Base-by-base conservation (phyloP, 139 green algal species). In the Chlamydomonas sphaeroides region DNA sequence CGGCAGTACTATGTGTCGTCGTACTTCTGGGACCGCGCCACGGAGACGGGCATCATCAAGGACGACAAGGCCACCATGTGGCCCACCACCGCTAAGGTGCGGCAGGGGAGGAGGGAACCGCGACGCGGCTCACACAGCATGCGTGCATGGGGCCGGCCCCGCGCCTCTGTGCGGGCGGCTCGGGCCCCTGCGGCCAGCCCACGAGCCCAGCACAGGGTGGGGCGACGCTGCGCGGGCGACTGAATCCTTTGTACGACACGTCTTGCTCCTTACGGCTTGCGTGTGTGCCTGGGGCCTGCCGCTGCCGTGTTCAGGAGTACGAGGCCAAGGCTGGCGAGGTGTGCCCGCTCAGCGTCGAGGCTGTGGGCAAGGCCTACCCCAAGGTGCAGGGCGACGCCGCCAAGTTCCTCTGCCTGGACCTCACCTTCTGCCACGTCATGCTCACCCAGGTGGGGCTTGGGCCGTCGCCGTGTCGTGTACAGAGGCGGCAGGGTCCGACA, bases 21-120 rank as follows among this genome's bases (percentile, higher is more conserved):
- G 36, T 99, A 99, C 90, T 98, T 99, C 87, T 99, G 95, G 91
- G 97, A 99, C 91, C 78, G 90, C 23, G 92, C 90, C 1, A 0
- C 85, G 0, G 92, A 93, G 36, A 79, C 88, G 3, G 88, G 87
- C 51, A 94, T 94, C 62, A 91, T 94, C 23, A 38, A 33, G 11
- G 78, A 91, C 57, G 48, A 65, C 23, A 67, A 80, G 2, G 91
- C 92, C 1, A 86, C 80, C 32, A 73, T 80, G 35, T 94, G 83
- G 80, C 68, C 66, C 15, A 84, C 80, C 17, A 88, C 53, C n/a
- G 45, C 45, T 14, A 53, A 53, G 45, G 45, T 53, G 45, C 45
- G 45, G 11, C 45, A 14, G 45, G 45, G 11, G 45, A 21, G 45
- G 45, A 14, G 11, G 45, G 45, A 53, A n/a, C n/a, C n/a, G n/a